A percentile compares a stretch with the other conserved stretches of the same genome.
These are phyloP conservation scores for Pseudocercospora eumusae DNA, from an alignment of 2,329 filamentous ascomycete species.

Conservation along the genomic window DNA sequence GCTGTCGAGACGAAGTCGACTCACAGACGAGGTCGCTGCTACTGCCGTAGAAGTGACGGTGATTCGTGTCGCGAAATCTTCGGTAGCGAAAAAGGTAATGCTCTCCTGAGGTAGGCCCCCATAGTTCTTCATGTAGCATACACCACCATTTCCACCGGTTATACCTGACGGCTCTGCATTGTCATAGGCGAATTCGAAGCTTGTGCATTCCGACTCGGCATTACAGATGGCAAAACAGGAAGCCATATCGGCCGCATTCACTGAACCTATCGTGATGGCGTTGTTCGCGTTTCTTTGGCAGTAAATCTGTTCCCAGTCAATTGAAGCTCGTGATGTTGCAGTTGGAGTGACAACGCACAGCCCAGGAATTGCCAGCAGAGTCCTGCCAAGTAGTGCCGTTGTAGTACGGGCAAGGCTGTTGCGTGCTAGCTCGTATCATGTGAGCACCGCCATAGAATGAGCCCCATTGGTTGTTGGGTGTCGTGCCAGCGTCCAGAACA, in stretches of 20 bases:
- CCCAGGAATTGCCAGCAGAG: neutral
- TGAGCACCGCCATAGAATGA: slow-evolving; percentile 6
- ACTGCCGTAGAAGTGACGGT: neutral
- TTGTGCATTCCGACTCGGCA: neutral
- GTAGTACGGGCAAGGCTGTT: slow-evolving; percentile 13
- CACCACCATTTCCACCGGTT: neutral
- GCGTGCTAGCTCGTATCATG: neutral
- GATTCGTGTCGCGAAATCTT: neutral
- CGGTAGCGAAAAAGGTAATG: neutral
- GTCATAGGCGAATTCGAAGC: neutral
- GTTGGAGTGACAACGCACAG: neutral
- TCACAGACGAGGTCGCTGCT: neutral
- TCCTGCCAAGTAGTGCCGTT: slow-evolving; percentile 1
- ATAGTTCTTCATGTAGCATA: neutral
- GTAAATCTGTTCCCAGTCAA: neutral
- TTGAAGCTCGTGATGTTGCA: neutral
- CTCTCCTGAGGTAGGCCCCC: neutral
- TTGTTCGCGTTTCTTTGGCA: neutral
- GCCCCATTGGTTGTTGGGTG: neutral
- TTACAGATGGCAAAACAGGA: slow-evolving; percentile 1
- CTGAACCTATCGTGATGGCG: neutral
- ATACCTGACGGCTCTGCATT: neutral
- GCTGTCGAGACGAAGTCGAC: neutral
- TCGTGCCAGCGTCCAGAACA: neutral
- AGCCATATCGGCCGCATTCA: neutral